Conservation (phyloP, 306 rosid species). For the Oxytropis ochrocephala region DNA sequence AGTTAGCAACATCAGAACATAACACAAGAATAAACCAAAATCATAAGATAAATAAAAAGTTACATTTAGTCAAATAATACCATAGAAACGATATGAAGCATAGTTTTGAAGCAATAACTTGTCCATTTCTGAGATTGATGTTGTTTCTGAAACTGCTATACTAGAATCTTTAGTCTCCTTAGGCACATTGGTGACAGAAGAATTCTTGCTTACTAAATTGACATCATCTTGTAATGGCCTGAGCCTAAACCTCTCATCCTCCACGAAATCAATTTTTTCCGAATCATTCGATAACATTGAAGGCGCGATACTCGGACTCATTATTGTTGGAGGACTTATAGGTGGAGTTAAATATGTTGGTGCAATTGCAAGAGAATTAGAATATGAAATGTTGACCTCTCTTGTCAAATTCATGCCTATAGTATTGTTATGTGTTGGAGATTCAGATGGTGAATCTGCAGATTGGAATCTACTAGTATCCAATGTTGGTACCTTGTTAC, state of each 20-base stretch:
- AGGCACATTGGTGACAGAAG: constrained; percentile 26
- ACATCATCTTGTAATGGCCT: constrained; percentile 25
- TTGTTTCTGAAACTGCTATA: constrained; percentile 27
- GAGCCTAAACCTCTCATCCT: constrained; percentile 33
- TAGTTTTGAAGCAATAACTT: constrained; percentile 42
- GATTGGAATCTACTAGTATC: constrained; percentile 23
- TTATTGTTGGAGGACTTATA: constrained; percentile 14
- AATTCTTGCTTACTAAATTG: constrained; percentile 2
- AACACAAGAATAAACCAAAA: neutral
- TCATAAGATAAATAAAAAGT: neutral
- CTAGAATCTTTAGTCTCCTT: constrained; percentile 27
- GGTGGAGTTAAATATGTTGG: constrained; percentile 15
- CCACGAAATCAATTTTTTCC: constrained; percentile 1
- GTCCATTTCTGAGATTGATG: constrained; percentile 64
- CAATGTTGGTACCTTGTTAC: neutral
- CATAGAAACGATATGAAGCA: constrained; percentile 41
- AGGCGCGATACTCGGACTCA: constrained; percentile 18
- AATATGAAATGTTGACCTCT: constrained; percentile 18
- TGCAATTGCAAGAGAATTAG: constrained; percentile 20
- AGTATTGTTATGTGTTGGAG: constrained; percentile 18
- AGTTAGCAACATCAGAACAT: constrained; percentile 19
- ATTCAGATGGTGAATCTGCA: constrained; percentile 20
- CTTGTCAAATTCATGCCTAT: constrained; percentile 14
- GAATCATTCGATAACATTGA: constrained; percentile 14
- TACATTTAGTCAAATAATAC: constrained; percentile 31